Percentiles rank a stretch among this genome's conserved stretches.
Conservation (phyloP, 495 filamentous ascomycete genomes). For the Hypoxylon rickii region DNA sequence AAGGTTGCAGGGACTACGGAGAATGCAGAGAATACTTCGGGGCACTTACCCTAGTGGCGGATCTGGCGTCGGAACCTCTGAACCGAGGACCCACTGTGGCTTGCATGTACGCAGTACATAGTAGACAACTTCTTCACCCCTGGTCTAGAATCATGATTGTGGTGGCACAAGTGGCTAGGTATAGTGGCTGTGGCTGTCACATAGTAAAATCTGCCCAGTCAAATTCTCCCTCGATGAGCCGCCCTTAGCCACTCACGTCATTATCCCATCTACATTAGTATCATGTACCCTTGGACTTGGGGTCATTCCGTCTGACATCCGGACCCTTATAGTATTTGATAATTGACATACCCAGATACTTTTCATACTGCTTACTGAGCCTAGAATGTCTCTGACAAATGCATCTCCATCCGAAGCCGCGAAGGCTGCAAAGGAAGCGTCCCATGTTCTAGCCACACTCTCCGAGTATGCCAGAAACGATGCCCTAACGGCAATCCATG, state of each 20-base stretch:
- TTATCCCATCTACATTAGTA: neutral
- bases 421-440: conserved; percentile 69
- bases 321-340: too few relatives aligned
- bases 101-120: too few relatives aligned
- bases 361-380: neutral
- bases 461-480: conserved; percentile 71
- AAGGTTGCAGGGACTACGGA: too few relatives aligned
- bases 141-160: neutral
- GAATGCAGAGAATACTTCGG: too few relatives aligned
- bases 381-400: conserved; percentile 74
- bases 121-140: too few relatives aligned
- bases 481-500: conserved; percentile 80
- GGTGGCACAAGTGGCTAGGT: too few relatives aligned
- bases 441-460: conserved; percentile 69
- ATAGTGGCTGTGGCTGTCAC: too few relatives aligned
- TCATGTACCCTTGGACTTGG: too few relatives aligned
- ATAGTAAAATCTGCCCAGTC: too few relatives aligned
- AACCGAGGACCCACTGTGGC: neutral
- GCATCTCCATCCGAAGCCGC: conserved; percentile 69
- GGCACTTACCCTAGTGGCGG: neutral
- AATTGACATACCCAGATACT: too few relatives aligned
- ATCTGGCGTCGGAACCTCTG: neutral
- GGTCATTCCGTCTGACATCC: too few relatives aligned
- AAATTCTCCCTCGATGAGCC: neutral
- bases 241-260: conserved; percentile 12